Evolutionary conservation across 768 basidiomycete genomes (phyloP).

Genomic region (Leccinum uliginosum): DNA sequence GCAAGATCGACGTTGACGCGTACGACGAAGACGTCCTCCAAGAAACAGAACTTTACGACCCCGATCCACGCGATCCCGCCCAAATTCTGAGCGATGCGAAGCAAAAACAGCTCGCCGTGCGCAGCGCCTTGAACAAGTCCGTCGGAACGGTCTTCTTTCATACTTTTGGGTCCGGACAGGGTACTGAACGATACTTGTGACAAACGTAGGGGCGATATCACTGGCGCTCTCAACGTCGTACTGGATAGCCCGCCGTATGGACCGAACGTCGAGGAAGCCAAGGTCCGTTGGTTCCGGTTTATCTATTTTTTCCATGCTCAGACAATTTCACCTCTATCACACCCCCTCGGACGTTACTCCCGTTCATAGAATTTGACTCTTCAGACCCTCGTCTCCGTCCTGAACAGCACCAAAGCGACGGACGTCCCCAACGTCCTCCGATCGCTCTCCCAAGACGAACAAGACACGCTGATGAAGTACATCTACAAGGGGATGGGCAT

Average conservation of each 20-base stretch:
- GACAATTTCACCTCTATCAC: neutral
- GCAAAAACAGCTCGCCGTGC: slow-evolving; percentile 65
- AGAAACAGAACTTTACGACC: slow-evolving; percentile 81
- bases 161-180: too few relatives aligned
- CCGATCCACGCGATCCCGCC: slow-evolving; percentile 75
- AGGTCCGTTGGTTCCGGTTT: slow-evolving; percentile 45
- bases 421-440: slow-evolving; percentile 80
- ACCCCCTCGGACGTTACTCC: neutral
- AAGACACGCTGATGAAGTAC: slow-evolving; percentile 96
- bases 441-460: slow-evolving; percentile 63
- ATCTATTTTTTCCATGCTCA: neutral
- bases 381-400: slow-evolving; percentile 76
- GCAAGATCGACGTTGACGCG: slow-evolving; percentile 91
- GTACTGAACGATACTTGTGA: neutral
- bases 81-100: slow-evolving; percentile 75
- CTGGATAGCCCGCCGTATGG: slow-evolving; percentile 88
- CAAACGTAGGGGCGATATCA: slow-evolving; percentile 62
- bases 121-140: slow-evolving; percentile 71
- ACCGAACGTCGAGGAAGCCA: slow-evolving; percentile 81
- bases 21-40: slow-evolving; percentile 89
- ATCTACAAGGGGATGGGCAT: slow-evolving; percentile 94
- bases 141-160: slow-evolving; percentile 20
- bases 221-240: slow-evolving; percentile 64
- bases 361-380: slow-evolving; percentile 65
- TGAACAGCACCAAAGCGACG: slow-evolving; percentile 89